These are phyloP conservation scores for Plantago elongata DNA, from an alignment of 257 asterid species.

Conservation along the genomic window DNA sequence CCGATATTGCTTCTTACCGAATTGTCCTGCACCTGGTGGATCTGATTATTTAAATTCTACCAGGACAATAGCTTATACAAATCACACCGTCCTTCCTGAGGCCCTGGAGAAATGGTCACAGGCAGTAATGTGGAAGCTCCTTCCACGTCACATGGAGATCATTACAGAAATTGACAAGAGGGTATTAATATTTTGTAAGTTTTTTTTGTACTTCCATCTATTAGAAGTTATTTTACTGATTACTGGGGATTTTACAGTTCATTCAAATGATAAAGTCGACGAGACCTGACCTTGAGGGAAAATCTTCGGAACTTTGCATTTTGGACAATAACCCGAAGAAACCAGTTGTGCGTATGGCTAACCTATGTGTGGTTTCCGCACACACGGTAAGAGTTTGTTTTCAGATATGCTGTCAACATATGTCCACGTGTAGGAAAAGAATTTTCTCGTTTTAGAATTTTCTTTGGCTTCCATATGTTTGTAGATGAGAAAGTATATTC, in stretches of 20 bases:
- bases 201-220: slow-evolving; percentile 7
- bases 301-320: slow-evolving; percentile 59
- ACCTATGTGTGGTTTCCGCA: slow-evolving; percentile 89
- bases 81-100: slow-evolving; percentile 99
- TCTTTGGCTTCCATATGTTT: neutral
- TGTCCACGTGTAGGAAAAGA: neutral
- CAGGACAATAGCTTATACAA: slow-evolving; percentile 96
- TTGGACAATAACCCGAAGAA: slow-evolving; percentile 78
- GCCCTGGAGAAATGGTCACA: slow-evolving; percentile 99
- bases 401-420: neutral
- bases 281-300: slow-evolving; percentile 76
- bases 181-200: slow-evolving; percentile 35
- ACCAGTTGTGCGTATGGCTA: slow-evolving; percentile 98
- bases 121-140: slow-evolving; percentile 98
- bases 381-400: slow-evolving; percentile 69
- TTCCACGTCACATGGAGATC: slow-evolving; percentile 99
- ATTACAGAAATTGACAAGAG: slow-evolving; percentile 91
- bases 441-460: neutral
- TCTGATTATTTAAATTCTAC: slow-evolving; percentile 23
- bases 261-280: slow-evolving; percentile 55
- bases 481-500: slow-evolving; percentile 19
- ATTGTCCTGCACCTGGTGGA: slow-evolving; percentile 8
- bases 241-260: slow-evolving; percentile 50
- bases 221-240: slow-evolving; percentile 13
- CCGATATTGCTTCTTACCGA: slow-evolving; percentile 18